Evolutionary conservation across 2,329 filamentous ascomycete genomes (phyloP).

Genomic region (Monilinia laxa): DNA sequence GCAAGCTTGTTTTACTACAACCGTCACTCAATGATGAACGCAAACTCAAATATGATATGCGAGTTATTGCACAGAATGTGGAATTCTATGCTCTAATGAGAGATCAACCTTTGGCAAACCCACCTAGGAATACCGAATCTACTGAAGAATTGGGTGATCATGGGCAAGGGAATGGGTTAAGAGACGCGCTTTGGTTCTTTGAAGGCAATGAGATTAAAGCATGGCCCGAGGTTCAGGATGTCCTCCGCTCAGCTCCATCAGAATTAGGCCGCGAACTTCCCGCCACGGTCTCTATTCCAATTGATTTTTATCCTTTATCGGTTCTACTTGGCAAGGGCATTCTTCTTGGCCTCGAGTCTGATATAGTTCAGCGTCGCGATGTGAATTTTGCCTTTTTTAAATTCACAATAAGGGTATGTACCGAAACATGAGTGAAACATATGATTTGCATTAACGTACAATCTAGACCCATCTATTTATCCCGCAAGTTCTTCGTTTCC

Average conservation of each 20-base stretch:
- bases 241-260: constrained; percentile 68
- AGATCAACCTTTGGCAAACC: constrained; percentile 60
- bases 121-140: constrained; percentile 25
- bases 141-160: constrained; percentile 25
- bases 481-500: constrained; percentile 79
- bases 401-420: constrained; percentile 77
- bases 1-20: constrained; percentile 88
- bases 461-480: constrained; percentile 87
- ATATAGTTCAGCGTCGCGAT: constrained; percentile 89
- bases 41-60: constrained; percentile 96
- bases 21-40: constrained; percentile 80
- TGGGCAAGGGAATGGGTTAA: constrained; percentile 48
- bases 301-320: constrained; percentile 96
- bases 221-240: constrained; percentile 86
- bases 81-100: constrained; percentile 94
- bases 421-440: not conserved
- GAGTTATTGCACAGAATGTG: constrained; percentile 90
- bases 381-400: constrained; percentile 87
- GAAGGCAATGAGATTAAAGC: constrained; percentile 82
- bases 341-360: constrained; percentile 84
- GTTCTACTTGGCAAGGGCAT: constrained; percentile 87
- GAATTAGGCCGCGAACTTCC: constrained; percentile 70
- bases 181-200: constrained; percentile 92
- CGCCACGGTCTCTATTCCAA: constrained; percentile 69
- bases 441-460: constrained; percentile 26